phyloP scores from a whole-genome alignment of 352 stramenopile species.

The Globisporangium parvum region DNA sequence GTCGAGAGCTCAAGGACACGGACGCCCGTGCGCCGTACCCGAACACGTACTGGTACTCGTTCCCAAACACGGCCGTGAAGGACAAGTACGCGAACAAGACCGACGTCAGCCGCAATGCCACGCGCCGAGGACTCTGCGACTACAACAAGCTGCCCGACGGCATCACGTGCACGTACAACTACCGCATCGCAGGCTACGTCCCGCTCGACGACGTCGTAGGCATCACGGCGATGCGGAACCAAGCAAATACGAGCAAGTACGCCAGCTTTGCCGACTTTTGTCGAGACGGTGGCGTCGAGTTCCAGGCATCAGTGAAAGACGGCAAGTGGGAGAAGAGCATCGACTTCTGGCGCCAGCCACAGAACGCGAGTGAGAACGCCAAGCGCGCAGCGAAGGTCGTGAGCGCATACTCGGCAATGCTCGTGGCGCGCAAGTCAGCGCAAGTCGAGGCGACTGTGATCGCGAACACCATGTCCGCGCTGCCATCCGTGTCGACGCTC shows the following conservation, averaged over 20 bases:
- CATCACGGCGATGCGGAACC: conserved; percentile 54
- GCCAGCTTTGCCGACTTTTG: conserved; percentile 69
- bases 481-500: conserved; percentile 25
- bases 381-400: conserved; percentile 36
- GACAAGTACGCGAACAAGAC: background rate
- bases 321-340: conserved; percentile 34
- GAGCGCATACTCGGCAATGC: conserved; percentile 30
- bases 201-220: conserved; percentile 69
- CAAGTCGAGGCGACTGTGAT: conserved; percentile 17
- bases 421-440: conserved; percentile 22
- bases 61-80: no score
- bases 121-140: conserved; percentile 5
- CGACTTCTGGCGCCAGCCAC: conserved; percentile 58
- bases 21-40: no score
- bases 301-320: conserved; percentile 27
- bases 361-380: conserved; percentile 37
- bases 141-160: conserved; percentile 41
- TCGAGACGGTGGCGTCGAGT: conserved; percentile 49
- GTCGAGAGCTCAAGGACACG: no score
- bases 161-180: conserved; percentile 63
- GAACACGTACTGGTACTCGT: no score
- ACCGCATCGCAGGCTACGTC: conserved; percentile 64
- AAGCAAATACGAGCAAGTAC: conserved; percentile 30
- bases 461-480: conserved; percentile 2
- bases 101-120: conserved; percentile 23